Evolutionary conservation across 2,329 filamentous ascomycete genomes (phyloP).

Genomic region (Zopfia rhizophila): DNA sequence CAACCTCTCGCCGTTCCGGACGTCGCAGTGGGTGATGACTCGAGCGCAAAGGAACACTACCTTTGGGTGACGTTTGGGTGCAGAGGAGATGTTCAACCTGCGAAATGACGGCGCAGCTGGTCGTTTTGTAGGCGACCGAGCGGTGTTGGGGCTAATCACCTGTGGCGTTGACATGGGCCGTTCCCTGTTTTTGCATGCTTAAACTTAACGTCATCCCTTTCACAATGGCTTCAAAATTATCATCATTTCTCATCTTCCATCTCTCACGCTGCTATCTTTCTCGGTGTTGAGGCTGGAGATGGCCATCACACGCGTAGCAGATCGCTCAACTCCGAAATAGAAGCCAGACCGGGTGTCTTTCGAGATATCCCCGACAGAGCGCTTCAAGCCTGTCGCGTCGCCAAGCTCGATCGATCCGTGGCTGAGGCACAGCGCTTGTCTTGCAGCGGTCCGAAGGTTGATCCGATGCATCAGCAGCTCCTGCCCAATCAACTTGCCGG

Average conservation of each 20-base stretch:
- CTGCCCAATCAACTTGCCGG: conserved; percentile 39
- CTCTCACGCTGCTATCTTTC: too few relatives aligned
- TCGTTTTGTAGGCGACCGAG: conserved; percentile 46
- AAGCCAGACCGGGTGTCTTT: background rate
- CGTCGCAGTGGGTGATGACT: conserved; percentile 32
- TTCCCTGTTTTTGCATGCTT: conserved; percentile 46
- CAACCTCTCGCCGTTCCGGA: conserved; percentile 36
- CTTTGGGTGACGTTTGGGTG: conserved; percentile 42
- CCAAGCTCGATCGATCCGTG: conserved; percentile 22
- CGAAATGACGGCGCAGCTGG: conserved; percentile 33
- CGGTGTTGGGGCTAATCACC: conserved; percentile 20
- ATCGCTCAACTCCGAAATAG: too few relatives aligned
- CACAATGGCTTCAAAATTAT: too few relatives aligned
- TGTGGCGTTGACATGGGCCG: conserved; percentile 28
- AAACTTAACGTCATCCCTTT: conserved; percentile 6
- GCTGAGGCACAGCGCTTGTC: conserved; percentile 44
- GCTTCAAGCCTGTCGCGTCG: conserved; percentile 12
- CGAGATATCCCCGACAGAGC: too few relatives aligned
- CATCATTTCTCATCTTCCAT: too few relatives aligned
- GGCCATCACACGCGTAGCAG: too few relatives aligned
- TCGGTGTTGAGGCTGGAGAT: too few relatives aligned
- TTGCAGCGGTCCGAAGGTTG: conserved; percentile 14
- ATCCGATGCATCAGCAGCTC: conserved; percentile 18
- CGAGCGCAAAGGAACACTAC: conserved; percentile 53
- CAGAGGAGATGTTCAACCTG: conserved; percentile 49